A percentile compares a stretch with the other conserved stretches of the same genome.
These are phyloP conservation scores for Cercospora janseana DNA, from an alignment of 2,329 filamentous ascomycete species.

Conservation along the genomic window DNA sequence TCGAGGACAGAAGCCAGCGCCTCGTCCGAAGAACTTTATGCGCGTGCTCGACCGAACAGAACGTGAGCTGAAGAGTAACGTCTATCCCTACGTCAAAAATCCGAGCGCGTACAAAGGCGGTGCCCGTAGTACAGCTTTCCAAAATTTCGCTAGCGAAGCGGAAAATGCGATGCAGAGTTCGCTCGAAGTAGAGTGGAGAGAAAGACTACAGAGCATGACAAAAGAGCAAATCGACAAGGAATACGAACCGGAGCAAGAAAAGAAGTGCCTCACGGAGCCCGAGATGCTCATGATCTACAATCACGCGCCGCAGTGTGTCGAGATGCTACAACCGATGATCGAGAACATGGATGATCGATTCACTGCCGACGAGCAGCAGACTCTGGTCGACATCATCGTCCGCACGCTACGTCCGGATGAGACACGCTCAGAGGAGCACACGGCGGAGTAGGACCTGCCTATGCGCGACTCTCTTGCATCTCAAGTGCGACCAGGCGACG, in stretches of 20 bases:
- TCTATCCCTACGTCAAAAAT: constrained; percentile 34
- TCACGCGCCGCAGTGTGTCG: constrained; percentile 34
- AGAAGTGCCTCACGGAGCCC: constrained; percentile 37
- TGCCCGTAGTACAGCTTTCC: constrained; percentile 26
- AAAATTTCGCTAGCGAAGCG: constrained; percentile 27
- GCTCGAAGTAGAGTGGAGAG: constrained; percentile 32
- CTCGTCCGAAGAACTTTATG: constrained; percentile 36
- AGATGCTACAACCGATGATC: constrained; percentile 39
- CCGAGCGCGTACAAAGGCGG: constrained; percentile 31
- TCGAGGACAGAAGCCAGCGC: constrained; percentile 23
- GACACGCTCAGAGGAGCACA: constrained; percentile 7
- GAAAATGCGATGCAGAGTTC: constrained; percentile 30
- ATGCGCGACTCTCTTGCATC: constrained; percentile 1
- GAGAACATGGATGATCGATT: constrained; percentile 38
- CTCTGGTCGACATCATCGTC: constrained; percentile 32
- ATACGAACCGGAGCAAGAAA: constrained; percentile 34
- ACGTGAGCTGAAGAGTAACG: constrained; percentile 31
- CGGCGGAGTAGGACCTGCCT: constrained; percentile 17
- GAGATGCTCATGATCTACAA: constrained; percentile 39
- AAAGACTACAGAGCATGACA: constrained; percentile 26
- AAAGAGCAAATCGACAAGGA: constrained; percentile 29
- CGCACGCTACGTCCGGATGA: constrained; percentile 21
- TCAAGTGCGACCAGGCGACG: neutral
- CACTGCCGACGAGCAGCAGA: constrained; percentile 35
- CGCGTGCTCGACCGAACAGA: constrained; percentile 33